Evolutionary conservation across 108 stramenopile species (phyloP).

Genomic region (Pseudonitzschia multistriata): DNA sequence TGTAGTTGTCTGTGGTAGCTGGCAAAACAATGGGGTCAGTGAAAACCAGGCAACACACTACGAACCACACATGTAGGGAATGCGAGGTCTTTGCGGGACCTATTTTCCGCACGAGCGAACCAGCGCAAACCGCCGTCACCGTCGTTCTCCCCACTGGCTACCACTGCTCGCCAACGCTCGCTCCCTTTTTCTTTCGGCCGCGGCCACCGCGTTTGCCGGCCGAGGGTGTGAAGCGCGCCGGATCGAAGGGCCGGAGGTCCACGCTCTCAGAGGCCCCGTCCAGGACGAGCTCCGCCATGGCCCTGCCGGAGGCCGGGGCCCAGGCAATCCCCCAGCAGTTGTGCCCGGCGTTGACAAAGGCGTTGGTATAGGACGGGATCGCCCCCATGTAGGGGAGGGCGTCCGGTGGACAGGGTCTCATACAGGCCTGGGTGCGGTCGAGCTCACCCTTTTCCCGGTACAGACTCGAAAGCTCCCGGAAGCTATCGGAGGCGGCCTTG

Average conservation of each 20-base stretch:
- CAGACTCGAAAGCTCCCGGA: conserved; percentile 66
- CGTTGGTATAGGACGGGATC: conserved; percentile 76
- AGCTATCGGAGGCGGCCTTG: conserved; percentile 67
- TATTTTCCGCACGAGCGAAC: too few species aligned
- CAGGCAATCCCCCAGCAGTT: conserved; percentile 97
- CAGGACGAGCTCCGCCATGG: conserved; percentile 86
- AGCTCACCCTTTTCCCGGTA: conserved; percentile 64
- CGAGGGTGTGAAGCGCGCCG: conserved; percentile 57
- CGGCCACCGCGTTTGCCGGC: conserved; percentile 46
- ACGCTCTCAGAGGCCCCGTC: conserved; percentile 62
- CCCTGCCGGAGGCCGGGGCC: conserved; percentile 90
- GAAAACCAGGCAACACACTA: too few species aligned
- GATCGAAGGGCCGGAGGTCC: conserved; percentile 71
- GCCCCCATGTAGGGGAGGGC: conserved; percentile 91
- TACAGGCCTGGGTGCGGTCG: conserved; percentile 49
- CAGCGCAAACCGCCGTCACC: too few species aligned
- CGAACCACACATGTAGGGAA: too few species aligned
- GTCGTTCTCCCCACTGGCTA: too few species aligned
- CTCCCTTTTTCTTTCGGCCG: conserved; percentile 65
- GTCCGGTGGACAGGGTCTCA: conserved; percentile 87
- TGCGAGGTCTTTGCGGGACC: too few species aligned
- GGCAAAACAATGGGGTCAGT: too few species aligned
- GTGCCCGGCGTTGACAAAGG: conserved; percentile 92
- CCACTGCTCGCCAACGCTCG: conserved; percentile 84
- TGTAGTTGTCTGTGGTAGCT: too few species aligned